Base-by-base conservation (phyloP, 345 rosid genomes). In the Eucalyptus sp. region DNA sequence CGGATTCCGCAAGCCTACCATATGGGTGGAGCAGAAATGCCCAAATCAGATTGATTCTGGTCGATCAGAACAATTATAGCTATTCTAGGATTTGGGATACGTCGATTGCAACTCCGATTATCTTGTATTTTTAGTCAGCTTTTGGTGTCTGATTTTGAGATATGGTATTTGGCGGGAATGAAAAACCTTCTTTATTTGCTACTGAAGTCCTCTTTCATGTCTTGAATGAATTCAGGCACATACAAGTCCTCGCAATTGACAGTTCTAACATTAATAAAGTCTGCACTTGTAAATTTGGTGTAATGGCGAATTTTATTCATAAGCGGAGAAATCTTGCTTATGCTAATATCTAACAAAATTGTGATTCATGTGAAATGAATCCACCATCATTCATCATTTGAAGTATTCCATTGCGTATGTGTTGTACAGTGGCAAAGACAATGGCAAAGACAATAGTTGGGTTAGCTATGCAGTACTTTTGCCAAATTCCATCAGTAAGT, bases 11-110 rank as follows among this genome's bases (percentile, higher is more conserved):
- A 41, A 41, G 41, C 41, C 41, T 41, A 41, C 41, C 41, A 41
- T 41, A 41, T 41, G 41, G 90, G 2, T 92, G 92, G 90, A 89
- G 87, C 17, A 71, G 90, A 85, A 43, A 86, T 10, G 87, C 91
- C 15, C 13, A 49, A 16, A 88, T 90, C 76, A 87, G 86, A 71
- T 85, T 92, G 84, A 41, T 37, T 33, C 87, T 91, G 87, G 90
- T 89, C 22, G 64, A 91, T 88, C 91, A 89, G 50, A 50, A 62
- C 44, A 27, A 71, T 46, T 4, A 37, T 9, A 31, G 25, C 66
- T 16, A 25, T 25, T 54, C 87, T 37, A 46, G 24, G 41, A 88
- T 49, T 43, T 7, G 44, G 46, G 89, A 87, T 88, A 81, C 6
- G 10, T 52, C 41, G 66, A 41, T 87, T 43, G 50, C 41, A 8